A percentile compares a stretch with the other conserved stretches of the same genome.
phyloP scores from a whole-genome alignment of 2,329 filamentous ascomycete species.

The Diaporthe sp. region DNA sequence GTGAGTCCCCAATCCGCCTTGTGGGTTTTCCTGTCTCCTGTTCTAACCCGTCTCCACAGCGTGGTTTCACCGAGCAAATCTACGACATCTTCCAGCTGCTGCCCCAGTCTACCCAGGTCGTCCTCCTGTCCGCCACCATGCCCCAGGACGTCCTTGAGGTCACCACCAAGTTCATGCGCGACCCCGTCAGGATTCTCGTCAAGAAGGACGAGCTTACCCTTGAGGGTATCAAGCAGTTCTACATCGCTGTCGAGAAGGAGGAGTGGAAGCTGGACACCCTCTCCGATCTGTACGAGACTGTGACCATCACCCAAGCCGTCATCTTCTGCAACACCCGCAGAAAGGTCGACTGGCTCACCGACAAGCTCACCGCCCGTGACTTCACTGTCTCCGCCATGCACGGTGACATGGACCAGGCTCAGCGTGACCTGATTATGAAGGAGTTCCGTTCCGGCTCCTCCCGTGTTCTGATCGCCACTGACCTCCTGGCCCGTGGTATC shows the following conservation, averaged over 20 bases:
- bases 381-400: constrained; percentile 99
- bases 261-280: constrained; percentile 99
- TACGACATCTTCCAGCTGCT: constrained; percentile 99
- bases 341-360: constrained; percentile 99
- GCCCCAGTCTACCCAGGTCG: constrained; percentile 96
- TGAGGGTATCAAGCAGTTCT: constrained; percentile 98
- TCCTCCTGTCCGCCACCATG: constrained; percentile 95
- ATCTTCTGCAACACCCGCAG: constrained; percentile 99
- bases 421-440: constrained; percentile 99
- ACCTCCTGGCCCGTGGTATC: constrained; percentile 98
- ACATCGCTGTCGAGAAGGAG: constrained; percentile 99
- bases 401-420: constrained; percentile 98
- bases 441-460: constrained; percentile 98
- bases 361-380: constrained; percentile 99
- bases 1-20: constrained; percentile 60
- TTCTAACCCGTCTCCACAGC: constrained; percentile 73
- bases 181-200: constrained; percentile 94
- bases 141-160: constrained; percentile 99
- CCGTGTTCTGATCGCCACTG: constrained; percentile 95
- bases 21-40: not conserved
- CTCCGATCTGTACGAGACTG: constrained; percentile 97
- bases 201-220: constrained; percentile 99
- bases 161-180: constrained; percentile 99
- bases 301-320: constrained; percentile 98
- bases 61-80: constrained; percentile 97